phyloP scores from a whole-genome alignment of 2,329 filamentous ascomycete genomes.

The Acarospora socialis region DNA sequence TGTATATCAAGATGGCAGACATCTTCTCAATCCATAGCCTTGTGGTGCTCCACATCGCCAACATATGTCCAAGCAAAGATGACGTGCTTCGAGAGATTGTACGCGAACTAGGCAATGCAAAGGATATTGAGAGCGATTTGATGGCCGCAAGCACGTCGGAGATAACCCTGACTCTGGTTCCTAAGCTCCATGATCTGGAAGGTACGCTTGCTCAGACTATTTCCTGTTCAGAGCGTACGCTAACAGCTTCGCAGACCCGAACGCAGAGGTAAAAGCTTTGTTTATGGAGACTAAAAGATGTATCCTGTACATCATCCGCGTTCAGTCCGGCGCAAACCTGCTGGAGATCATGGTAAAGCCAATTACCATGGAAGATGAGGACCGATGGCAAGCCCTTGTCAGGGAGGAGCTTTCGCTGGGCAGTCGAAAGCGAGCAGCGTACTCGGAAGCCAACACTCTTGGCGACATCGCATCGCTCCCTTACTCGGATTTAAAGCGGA shows the following conservation, averaged over 20 bases:
- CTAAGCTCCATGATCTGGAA: constrained; percentile 77
- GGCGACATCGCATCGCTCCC: constrained; percentile 80
- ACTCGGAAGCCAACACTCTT: constrained; percentile 70
- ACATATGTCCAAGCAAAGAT: constrained; percentile 65
- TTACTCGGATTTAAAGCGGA: constrained; percentile 85
- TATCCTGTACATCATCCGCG: constrained; percentile 91
- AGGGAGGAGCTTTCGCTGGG: constrained; percentile 63
- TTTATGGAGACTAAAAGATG: constrained; percentile 99
- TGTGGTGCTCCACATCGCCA: constrained; percentile 61
- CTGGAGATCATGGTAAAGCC: constrained; percentile 90
- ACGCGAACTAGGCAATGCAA: constrained; percentile 85
- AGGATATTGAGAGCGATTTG: constrained; percentile 92
- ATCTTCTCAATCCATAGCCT: constrained; percentile 93
- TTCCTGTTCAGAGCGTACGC: constrained; percentile 4
- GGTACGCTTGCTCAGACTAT: constrained; percentile 30
- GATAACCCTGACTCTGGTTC: constrained; percentile 79
- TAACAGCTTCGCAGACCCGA: constrained; percentile 50
- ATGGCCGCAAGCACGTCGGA: constrained; percentile 72
- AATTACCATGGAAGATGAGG: constrained; percentile 73
- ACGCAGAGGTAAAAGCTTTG: constrained; percentile 77
- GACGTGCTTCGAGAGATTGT: constrained; percentile 85
- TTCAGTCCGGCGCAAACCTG: constrained; percentile 83
- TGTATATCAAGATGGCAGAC: constrained; percentile 99
- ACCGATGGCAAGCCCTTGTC: constrained; percentile 70
- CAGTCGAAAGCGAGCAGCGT: constrained; percentile 63